Conservation (phyloP, 345 rosid species). For the Hibiscus trionum region DNA sequence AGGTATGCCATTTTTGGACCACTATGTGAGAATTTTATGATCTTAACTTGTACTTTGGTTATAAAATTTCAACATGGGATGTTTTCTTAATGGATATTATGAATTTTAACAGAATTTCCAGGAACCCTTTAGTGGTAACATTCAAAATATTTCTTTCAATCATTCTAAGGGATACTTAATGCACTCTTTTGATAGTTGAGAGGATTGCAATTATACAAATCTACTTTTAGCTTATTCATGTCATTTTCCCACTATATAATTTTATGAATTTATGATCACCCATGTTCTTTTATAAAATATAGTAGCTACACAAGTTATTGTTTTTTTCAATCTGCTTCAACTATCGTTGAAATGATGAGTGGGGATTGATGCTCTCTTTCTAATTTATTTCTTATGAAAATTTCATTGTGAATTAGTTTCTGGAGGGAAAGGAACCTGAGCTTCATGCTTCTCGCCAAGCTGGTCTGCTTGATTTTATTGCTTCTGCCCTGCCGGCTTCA, state of each 20-base stretch:
- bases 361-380: background rate
- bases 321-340: background rate
- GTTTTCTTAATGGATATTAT: background rate
- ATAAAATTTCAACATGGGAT: conserved; percentile 3
- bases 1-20: conserved; percentile 34
- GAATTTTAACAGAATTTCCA: background rate
- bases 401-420: conserved; percentile 34
- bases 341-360: background rate
- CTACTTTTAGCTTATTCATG: background rate
- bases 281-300: background rate
- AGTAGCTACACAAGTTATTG: background rate
- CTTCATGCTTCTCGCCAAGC: conserved; percentile 73
- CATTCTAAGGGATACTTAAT: background rate
- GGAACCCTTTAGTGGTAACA: background rate
- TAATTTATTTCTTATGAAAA: conserved; percentile 10
- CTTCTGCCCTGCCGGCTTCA: conserved; percentile 74
- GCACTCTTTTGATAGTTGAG: background rate
- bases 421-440: conserved; percentile 70
- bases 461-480: conserved; percentile 71
- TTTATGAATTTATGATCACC: background rate
- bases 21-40: background rate
- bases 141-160: background rate
- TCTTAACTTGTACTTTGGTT: background rate
- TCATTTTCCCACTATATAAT: background rate
- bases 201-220: background rate